Evolutionary conservation across 495 filamentous ascomycete species (phyloP).

Genomic region (Trichoderma erinaceum): DNA sequence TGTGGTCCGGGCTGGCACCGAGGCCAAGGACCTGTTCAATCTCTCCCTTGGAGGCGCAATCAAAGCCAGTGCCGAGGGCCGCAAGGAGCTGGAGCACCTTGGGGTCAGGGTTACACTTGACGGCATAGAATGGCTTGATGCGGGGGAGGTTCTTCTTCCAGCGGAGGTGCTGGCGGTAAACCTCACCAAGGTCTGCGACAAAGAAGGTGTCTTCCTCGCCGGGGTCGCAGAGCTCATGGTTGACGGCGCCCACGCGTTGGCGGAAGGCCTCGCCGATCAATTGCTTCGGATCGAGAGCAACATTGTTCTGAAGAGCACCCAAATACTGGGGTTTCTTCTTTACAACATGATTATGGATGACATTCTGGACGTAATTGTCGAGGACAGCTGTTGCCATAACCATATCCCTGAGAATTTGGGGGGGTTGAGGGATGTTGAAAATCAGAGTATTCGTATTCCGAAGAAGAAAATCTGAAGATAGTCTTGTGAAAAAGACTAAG

Average conservation of each 20-base stretch:
- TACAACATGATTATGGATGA: slow-evolving; percentile 41
- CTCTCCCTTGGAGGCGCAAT: slow-evolving; percentile 95
- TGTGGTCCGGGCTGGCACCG: slow-evolving; percentile 81
- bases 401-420: slow-evolving; percentile 37
- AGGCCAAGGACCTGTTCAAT: slow-evolving; percentile 83
- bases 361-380: slow-evolving; percentile 38
- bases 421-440: slow-evolving; percentile 20
- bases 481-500: background rate
- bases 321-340: slow-evolving; percentile 27
- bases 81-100: slow-evolving; percentile 83
- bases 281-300: slow-evolving; percentile 35
- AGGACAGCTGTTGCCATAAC: slow-evolving; percentile 49
- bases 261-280: slow-evolving; percentile 76
- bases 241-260: slow-evolving; percentile 70
- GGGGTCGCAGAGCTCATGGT: slow-evolving; percentile 76
- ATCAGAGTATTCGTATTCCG: background rate
- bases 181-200: slow-evolving; percentile 95
- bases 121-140: slow-evolving; percentile 95
- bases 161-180: slow-evolving; percentile 95
- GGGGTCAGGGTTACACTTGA: slow-evolving; percentile 96
- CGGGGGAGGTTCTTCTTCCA: slow-evolving; percentile 93
- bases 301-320: slow-evolving; percentile 13
- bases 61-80: slow-evolving; percentile 86
- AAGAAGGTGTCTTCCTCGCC: slow-evolving; percentile 97
- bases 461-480: slow-evolving; percentile 2